Evolutionary conservation across 306 rosid genomes (phyloP).

Genomic region (Dalbergia cultrata): DNA sequence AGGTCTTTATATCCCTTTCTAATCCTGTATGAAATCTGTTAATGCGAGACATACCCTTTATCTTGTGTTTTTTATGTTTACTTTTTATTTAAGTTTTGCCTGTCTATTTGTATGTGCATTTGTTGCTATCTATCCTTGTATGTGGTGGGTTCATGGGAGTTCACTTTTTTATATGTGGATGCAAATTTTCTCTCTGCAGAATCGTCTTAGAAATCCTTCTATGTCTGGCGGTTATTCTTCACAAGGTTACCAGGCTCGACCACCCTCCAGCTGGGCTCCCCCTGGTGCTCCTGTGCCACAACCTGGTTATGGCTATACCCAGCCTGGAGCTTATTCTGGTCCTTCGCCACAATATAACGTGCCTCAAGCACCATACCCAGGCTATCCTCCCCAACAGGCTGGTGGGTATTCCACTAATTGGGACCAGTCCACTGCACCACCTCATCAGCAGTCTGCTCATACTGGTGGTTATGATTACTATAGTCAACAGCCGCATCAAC

Average conservation of each 20-base stretch:
- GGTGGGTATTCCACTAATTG: slow-evolving; percentile 83
- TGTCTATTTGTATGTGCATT: slow-evolving; percentile 49
- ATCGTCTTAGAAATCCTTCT: slow-evolving; percentile 79
- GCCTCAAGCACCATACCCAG: slow-evolving; percentile 76
- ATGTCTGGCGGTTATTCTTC: slow-evolving; percentile 88
- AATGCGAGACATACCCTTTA: slow-evolving; percentile 46
- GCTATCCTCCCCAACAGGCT: slow-evolving; percentile 78
- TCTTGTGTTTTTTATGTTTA: slow-evolving; percentile 42
- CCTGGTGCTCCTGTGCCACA: slow-evolving; percentile 87
- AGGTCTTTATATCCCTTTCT: slow-evolving; percentile 79
- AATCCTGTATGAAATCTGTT: slow-evolving; percentile 67
- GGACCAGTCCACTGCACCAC: slow-evolving; percentile 83
- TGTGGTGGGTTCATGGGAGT: slow-evolving; percentile 45
- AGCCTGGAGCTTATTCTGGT: slow-evolving; percentile 85
- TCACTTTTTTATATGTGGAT: slow-evolving; percentile 59
- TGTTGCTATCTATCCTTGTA: slow-evolving; percentile 40
- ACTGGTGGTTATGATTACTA: slow-evolving; percentile 89
- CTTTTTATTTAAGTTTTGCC: slow-evolving; percentile 32
- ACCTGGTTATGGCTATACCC: slow-evolving; percentile 87
- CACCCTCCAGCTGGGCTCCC: slow-evolving; percentile 85
- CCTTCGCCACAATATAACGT: slow-evolving; percentile 81
- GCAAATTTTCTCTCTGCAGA: slow-evolving; percentile 67
- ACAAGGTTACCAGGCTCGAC: slow-evolving; percentile 96
- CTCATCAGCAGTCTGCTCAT: slow-evolving; percentile 77
- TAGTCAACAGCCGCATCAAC: slow-evolving; percentile 48